Percentiles rank a stretch among this genome's conserved stretches.
phyloP scores from a whole-genome alignment of 139 green algal species.

The Nannochloris sp. region DNA sequence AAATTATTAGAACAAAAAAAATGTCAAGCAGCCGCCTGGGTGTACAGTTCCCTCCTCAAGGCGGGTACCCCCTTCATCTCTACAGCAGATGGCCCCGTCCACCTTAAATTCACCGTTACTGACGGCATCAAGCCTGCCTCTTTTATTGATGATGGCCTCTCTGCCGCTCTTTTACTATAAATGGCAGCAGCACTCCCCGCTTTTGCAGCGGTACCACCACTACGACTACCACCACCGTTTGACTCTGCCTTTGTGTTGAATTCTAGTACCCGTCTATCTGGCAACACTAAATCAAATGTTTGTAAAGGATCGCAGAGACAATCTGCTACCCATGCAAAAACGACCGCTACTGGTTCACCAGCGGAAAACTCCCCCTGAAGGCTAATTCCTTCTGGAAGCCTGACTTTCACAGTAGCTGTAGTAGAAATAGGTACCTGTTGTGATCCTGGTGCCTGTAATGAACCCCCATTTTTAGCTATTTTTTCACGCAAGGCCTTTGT shows the following conservation, averaged over 20 bases:
- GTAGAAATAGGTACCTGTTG: not conserved
- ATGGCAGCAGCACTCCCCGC: too few species aligned
- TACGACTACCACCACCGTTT: too few species aligned
- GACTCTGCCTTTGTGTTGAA: too few species aligned
- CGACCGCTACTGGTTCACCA: slow-evolving; percentile 36
- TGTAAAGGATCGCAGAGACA: slow-evolving; percentile 37
- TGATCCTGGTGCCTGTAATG: too few species aligned
- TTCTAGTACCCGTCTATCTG: slow-evolving; percentile 25
- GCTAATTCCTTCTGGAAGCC: slow-evolving; percentile 61
- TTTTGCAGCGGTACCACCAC: too few species aligned
- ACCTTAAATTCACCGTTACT: slow-evolving; percentile 46
- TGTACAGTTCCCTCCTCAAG: slow-evolving; percentile 17
- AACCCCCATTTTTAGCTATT: slow-evolving; percentile 4
- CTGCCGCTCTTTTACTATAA: not conserved
- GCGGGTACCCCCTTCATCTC: slow-evolving; percentile 17
- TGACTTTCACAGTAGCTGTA: slow-evolving; percentile 35
- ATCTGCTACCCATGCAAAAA: slow-evolving; percentile 64
- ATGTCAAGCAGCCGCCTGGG: not conserved
- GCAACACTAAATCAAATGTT: slow-evolving; percentile 60
- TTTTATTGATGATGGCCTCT: slow-evolving; percentile 20
- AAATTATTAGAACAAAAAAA: not conserved
- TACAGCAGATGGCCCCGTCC: slow-evolving; percentile 12
- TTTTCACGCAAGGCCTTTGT: slow-evolving; percentile 43
- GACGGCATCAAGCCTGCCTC: slow-evolving; percentile 36
- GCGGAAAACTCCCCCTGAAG: slow-evolving; percentile 59